Conservation (phyloP, 768 basidiomycete genomes). For the Suillus placidus region DNA sequence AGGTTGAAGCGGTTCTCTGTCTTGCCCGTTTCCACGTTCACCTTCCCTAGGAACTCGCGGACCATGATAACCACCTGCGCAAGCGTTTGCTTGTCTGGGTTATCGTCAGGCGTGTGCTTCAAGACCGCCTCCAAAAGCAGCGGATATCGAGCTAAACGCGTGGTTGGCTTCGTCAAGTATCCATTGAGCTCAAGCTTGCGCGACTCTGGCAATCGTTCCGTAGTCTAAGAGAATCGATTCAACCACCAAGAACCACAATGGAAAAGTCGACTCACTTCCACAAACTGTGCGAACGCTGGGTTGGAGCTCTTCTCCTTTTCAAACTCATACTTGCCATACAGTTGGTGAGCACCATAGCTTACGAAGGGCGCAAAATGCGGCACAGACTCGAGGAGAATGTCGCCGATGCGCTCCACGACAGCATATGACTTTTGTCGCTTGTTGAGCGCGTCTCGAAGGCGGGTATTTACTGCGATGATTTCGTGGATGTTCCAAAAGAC, state of each 20-base stretch:
- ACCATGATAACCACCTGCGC: slow-evolving; percentile 78
- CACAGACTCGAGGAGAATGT: slow-evolving; percentile 85
- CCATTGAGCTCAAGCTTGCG: slow-evolving; percentile 97
- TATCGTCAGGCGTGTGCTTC: slow-evolving; percentile 91
- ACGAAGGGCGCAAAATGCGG: slow-evolving; percentile 93
- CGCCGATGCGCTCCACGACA: slow-evolving; percentile 89
- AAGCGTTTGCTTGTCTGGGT: slow-evolving; percentile 77
- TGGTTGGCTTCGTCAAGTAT: slow-evolving; percentile 97
- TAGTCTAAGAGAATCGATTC: slow-evolving; percentile 53
- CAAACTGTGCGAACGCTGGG: slow-evolving; percentile 90
- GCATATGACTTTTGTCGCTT: slow-evolving; percentile 96
- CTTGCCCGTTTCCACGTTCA: slow-evolving; percentile 93
- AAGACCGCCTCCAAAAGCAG: slow-evolving; percentile 88
- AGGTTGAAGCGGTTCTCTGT: slow-evolving; percentile 97
- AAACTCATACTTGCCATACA: slow-evolving; percentile 98
- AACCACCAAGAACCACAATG: background rate
- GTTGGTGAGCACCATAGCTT: slow-evolving; percentile 92
- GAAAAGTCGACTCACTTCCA: slow-evolving; percentile 64
- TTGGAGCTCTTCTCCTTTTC: slow-evolving; percentile 98
- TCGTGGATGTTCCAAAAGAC: slow-evolving; percentile 99
- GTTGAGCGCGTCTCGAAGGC: slow-evolving; percentile 89
- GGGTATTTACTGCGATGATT: slow-evolving; percentile 88
- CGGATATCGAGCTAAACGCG: slow-evolving; percentile 95
- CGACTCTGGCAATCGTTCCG: slow-evolving; percentile 92
- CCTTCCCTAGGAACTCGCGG: slow-evolving; percentile 80